Conservation (phyloP, 2,329 filamentous ascomycete species). For the Pseudogymnoascus sp. region DNA sequence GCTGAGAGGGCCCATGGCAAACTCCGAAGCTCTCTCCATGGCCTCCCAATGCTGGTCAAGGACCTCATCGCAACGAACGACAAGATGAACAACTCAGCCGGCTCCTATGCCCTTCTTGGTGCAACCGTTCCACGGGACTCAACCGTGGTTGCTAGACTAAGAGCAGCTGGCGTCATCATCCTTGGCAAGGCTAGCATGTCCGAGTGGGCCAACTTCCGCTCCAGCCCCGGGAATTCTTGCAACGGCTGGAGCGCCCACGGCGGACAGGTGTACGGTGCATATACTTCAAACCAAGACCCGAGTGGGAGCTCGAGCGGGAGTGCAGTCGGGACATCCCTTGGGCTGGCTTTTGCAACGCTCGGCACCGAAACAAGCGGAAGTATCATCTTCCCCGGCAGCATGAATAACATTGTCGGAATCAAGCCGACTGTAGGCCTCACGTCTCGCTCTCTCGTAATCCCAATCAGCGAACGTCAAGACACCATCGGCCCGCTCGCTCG, state of each 20-base stretch:
- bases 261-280: conserved; percentile 55
- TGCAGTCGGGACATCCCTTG: conserved; percentile 51
- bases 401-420: conserved; percentile 58
- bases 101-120: conserved; percentile 21
- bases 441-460: conserved; percentile 55
- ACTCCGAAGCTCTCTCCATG: conserved; percentile 40
- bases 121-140: conserved; percentile 21
- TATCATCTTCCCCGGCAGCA: conserved; percentile 47
- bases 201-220: conserved; percentile 52
- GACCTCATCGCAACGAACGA: conserved; percentile 54
- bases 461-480: conserved; percentile 58
- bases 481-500: conserved; percentile 58
- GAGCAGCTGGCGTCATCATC: conserved; percentile 21
- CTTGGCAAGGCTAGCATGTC: conserved; percentile 40
- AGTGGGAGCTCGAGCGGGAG: conserved; percentile 55
- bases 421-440: conserved; percentile 60
- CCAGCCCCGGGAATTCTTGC: conserved; percentile 39
- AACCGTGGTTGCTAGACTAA: conserved; percentile 21
- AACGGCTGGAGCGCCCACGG: conserved; percentile 60
- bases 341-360: conserved; percentile 50
- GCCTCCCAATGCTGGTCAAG: conserved; percentile 54
- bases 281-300: conserved; percentile 55
- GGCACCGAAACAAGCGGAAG: conserved; percentile 60
- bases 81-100: conserved; percentile 43
- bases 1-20: conserved; percentile 22